These are phyloP conservation scores for Allium fistulosum DNA, from an alignment of 106 monocot genomes.

Conservation along the genomic window DNA sequence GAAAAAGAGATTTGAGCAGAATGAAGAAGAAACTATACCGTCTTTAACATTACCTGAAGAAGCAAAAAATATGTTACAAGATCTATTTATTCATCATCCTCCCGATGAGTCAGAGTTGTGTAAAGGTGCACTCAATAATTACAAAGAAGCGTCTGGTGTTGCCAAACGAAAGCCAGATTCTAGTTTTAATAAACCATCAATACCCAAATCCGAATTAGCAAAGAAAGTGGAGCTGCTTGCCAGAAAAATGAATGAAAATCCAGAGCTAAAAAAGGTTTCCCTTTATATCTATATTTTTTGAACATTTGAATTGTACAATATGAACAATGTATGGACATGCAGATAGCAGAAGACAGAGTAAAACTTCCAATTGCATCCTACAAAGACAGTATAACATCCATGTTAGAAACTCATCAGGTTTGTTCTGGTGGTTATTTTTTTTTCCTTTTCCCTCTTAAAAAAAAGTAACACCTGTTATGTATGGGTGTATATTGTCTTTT, in stretches of 20 bases:
- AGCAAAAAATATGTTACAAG: conserved; percentile 41
- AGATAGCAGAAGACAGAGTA: conserved; percentile 56
- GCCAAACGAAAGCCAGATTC: conserved; percentile 34
- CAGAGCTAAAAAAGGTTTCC: conserved; percentile 63
- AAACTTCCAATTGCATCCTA: conserved; percentile 89
- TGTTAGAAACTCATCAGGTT: conserved; percentile 81
- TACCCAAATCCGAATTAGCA: conserved; percentile 45
- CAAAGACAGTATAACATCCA: conserved; percentile 67
- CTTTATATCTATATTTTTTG: conserved; percentile 6
- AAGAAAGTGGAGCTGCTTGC: conserved; percentile 52
- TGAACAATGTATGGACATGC: conserved; percentile 10
- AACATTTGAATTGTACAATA: background rate
- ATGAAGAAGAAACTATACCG: conserved; percentile 28
- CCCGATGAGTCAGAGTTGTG: conserved; percentile 55
- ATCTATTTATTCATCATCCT: conserved; percentile 64
- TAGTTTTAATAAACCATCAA: conserved; percentile 59
- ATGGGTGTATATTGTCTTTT: too few relatives aligned
- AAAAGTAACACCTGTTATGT: too few relatives aligned
- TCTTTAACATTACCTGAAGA: conserved; percentile 54
- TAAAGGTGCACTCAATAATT: conserved; percentile 15
- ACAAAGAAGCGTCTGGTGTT: conserved; percentile 19
- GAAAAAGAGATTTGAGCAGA: conserved; percentile 19
- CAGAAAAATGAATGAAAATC: conserved; percentile 29
- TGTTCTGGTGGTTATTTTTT: background rate
- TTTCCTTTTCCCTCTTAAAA: background rate